Conservation (phyloP, 2,329 filamentous ascomycete genomes). For the Dactylonectria estremocensis region DNA sequence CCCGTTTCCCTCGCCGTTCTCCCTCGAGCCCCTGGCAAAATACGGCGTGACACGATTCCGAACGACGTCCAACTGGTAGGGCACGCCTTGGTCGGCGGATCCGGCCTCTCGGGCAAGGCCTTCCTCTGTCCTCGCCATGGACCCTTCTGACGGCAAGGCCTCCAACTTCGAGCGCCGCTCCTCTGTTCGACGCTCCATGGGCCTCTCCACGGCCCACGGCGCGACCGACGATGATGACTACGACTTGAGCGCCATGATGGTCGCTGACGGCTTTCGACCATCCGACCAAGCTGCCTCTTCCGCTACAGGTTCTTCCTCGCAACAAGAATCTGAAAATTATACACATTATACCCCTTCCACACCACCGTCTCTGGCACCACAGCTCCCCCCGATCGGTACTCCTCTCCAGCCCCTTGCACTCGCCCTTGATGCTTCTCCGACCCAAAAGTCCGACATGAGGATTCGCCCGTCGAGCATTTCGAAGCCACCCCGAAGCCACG, state of each 20-base stretch:
- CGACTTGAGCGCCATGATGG: slow-evolving; percentile 64
- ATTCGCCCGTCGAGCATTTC: slow-evolving; percentile 69
- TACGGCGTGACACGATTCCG: slow-evolving; percentile 26
- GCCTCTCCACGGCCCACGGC: slow-evolving; percentile 52
- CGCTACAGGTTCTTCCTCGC: slow-evolving; percentile 35
- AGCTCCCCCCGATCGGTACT: slow-evolving; percentile 23
- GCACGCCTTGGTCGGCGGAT: slow-evolving; percentile 46
- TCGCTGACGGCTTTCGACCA: slow-evolving; percentile 69
- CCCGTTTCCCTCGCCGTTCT: slow-evolving; percentile 26
- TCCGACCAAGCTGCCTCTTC: slow-evolving; percentile 37
- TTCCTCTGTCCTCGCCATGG: slow-evolving; percentile 55
- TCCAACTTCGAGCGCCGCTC: slow-evolving; percentile 59
- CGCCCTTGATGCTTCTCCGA: slow-evolving; percentile 39
- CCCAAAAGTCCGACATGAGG: slow-evolving; percentile 40
- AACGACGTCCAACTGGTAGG: slow-evolving; percentile 35
- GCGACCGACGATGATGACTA: slow-evolving; percentile 61
- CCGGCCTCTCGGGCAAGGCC: slow-evolving; percentile 44
- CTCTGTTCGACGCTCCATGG: slow-evolving; percentile 60
- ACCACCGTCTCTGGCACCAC: slow-evolving; percentile 26
- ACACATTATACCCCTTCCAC: slow-evolving; percentile 22
- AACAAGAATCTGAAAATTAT: slow-evolving; percentile 32
- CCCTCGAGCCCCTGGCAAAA: slow-evolving; percentile 36
- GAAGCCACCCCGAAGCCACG: slow-evolving; percentile 65
- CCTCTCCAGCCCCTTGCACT: slow-evolving; percentile 35
- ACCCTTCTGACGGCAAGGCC: slow-evolving; percentile 56